These are phyloP conservation scores for Trichocomaceae sp. DNA, from an alignment of 2,329 filamentous ascomycete species.

Conservation along the genomic window DNA sequence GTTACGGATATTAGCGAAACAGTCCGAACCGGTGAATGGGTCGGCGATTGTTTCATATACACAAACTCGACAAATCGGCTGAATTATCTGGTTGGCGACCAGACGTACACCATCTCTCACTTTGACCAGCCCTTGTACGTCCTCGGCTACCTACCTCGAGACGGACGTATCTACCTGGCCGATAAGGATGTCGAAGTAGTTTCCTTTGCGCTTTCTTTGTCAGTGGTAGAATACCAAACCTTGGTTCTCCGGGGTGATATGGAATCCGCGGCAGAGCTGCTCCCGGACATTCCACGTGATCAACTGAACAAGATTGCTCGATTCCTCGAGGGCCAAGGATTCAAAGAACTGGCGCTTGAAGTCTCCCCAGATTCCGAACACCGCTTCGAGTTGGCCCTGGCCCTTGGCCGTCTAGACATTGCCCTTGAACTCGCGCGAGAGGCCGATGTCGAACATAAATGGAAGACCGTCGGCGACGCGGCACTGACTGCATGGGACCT, in stretches of 20 bases:
- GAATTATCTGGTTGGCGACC: conserved; percentile 96
- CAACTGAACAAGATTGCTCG: conserved; percentile 97
- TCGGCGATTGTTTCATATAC: conserved; percentile 98
- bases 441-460: conserved; percentile 90
- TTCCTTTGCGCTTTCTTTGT: conserved; percentile 83
- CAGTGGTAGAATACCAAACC: conserved; percentile 94
- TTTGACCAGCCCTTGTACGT: conserved; percentile 95
- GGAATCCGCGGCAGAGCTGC: conserved; percentile 79
- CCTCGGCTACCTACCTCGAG: conserved; percentile 87
- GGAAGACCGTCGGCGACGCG: conserved; percentile 94
- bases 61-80: conserved; percentile 93
- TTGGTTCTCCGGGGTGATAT: conserved; percentile 89
- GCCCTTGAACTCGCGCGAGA: conserved; percentile 76
- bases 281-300: conserved; percentile 76
- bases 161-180: conserved; percentile 88
- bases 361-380: conserved; percentile 93
- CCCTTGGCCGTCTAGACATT: conserved; percentile 74
- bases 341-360: conserved; percentile 91
- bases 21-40: conserved; percentile 92
- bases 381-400: conserved; percentile 86
- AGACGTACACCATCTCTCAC: conserved; percentile 95
- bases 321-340: conserved; percentile 93
- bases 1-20: conserved; percentile 92
- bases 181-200: conserved; percentile 93
- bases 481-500: conserved; percentile 84